Percentiles rank a stretch among this genome's conserved stretches.
Conservation (phyloP, 1,284 basidiomycete genomes). For the Caloboletus inedulis region DNA sequence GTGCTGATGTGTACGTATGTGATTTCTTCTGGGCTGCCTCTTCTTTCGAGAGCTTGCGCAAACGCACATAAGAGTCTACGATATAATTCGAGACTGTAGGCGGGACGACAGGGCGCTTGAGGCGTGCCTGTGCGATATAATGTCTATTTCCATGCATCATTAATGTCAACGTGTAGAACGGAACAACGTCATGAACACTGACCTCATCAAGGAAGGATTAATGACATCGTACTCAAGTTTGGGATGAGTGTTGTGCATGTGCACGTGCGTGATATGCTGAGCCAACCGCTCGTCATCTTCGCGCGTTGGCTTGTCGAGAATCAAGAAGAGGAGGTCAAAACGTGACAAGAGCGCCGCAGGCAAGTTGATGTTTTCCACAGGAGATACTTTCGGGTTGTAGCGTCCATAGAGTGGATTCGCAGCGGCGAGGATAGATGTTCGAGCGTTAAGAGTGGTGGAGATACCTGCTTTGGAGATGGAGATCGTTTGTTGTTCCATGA, state of each 20-base stretch:
- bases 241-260: conserved; percentile 94
- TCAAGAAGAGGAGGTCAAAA: conserved; percentile 96
- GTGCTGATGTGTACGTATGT: conserved; percentile 94
- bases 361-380: conserved; percentile 99
- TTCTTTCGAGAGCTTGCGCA: conserved; percentile 90
- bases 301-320: conserved; percentile 91
- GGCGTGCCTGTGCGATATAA: conserved; percentile 93
- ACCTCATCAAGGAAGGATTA: conserved; percentile 88
- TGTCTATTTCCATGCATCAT: conserved; percentile 53
- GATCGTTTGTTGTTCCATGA: conserved; percentile 99
- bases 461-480: conserved; percentile 99
- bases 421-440: conserved; percentile 96
- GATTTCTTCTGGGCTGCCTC: conserved; percentile 87
- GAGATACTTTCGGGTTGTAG: conserved; percentile 96
- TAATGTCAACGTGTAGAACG: conserved; percentile 4
- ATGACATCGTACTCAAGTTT: conserved; percentile 82
- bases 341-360: conserved; percentile 94
- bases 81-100: conserved; percentile 88
- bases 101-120: conserved; percentile 85
- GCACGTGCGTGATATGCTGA: conserved; percentile 96
- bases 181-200: conserved; percentile 15
- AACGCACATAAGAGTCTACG: conserved; percentile 92
- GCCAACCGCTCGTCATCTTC: conserved; percentile 97
- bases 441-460: conserved; percentile 97
- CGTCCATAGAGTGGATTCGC: conserved; percentile 98